phyloP scores from a whole-genome alignment of 225 moss, liverwort and hornwort genomes.

The Straminergon stramineum region DNA sequence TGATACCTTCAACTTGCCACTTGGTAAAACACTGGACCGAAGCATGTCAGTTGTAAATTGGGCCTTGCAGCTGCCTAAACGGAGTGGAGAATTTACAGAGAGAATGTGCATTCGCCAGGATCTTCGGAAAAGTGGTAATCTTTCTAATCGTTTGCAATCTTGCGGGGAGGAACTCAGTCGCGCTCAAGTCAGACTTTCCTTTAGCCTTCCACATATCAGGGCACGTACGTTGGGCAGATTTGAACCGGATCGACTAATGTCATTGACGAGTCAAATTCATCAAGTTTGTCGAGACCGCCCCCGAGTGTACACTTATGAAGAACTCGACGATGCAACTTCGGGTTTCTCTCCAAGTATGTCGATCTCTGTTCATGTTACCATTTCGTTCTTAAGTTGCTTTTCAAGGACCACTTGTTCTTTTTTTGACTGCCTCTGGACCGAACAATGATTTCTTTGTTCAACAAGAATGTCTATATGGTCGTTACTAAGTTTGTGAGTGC shows the following conservation, averaged over 20 bases:
- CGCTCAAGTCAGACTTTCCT: slow-evolving; percentile 37
- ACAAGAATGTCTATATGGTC: not conserved
- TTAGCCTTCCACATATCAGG: slow-evolving; percentile 49
- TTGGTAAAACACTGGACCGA: slow-evolving; percentile 33
- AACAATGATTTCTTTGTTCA: not conserved
- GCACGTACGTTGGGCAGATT: slow-evolving; percentile 13
- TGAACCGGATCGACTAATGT: slow-evolving; percentile 22
- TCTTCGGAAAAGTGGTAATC: slow-evolving; percentile 10
- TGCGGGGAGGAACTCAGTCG: slow-evolving; percentile 13
- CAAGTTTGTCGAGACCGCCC: slow-evolving; percentile 34
- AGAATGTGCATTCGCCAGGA: slow-evolving; percentile 17
- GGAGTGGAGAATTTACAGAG: slow-evolving; percentile 24
- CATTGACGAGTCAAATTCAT: slow-evolving; percentile 33
- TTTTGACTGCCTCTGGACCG: not conserved
- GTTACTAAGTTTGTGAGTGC: not conserved
- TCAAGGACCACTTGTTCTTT: not conserved
- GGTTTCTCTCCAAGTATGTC: slow-evolving; percentile 49
- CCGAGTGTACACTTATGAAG: slow-evolving; percentile 33
- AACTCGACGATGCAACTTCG: slow-evolving; percentile 39
- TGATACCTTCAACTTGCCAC: slow-evolving; percentile 26
- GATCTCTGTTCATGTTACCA: not conserved
- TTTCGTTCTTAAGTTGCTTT: not conserved
- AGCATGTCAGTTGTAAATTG: slow-evolving; percentile 51
- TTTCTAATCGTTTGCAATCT: slow-evolving; percentile 9
- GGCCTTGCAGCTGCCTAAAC: slow-evolving; percentile 42